Evolutionary conservation across 345 rosid genomes (phyloP).

Genomic region (Ceriops zippeliana): DNA sequence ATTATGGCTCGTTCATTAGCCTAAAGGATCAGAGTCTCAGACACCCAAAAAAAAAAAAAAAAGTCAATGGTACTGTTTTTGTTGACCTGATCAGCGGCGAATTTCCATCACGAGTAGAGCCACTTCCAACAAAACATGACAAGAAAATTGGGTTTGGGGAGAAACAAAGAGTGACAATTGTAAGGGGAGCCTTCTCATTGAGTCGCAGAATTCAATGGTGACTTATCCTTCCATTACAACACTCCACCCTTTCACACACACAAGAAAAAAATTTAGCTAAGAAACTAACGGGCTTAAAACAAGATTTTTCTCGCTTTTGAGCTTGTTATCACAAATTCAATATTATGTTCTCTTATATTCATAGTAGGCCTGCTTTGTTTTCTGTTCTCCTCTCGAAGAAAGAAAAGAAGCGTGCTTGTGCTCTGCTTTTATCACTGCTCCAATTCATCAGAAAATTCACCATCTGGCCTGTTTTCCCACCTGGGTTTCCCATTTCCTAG

Average conservation of each 20-base stretch:
- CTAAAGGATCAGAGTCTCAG: too few species aligned
- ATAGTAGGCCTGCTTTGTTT: too few species aligned
- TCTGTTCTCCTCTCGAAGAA: slow-evolving; percentile 12
- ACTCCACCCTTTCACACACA: slow-evolving; percentile 30
- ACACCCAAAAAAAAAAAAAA: too few species aligned
- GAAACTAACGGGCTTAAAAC: too few species aligned
- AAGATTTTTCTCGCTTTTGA: too few species aligned
- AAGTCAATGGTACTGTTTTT: too few species aligned
- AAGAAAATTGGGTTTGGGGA: not conserved
- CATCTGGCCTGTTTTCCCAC: not conserved
- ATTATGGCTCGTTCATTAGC: too few species aligned
- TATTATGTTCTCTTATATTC: too few species aligned
- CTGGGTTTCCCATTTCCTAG: slow-evolving; percentile 16
- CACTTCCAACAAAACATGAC: not conserved
- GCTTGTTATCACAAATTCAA: too few species aligned
- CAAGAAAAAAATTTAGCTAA: too few species aligned
- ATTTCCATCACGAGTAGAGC: not conserved
- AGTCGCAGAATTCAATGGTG: slow-evolving; percentile 41
- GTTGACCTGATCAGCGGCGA: too few species aligned
- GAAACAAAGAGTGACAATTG: slow-evolving; percentile 3
- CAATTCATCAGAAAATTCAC: slow-evolving; percentile 13
- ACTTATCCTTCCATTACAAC: slow-evolving; percentile 44
- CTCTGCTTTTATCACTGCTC: slow-evolving; percentile 14
- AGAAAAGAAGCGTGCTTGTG: slow-evolving; percentile 25
- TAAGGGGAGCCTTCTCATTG: slow-evolving; percentile 21